Conservation (phyloP, 148 eudicot species). For the Dianthus caryophyllus region DNA sequence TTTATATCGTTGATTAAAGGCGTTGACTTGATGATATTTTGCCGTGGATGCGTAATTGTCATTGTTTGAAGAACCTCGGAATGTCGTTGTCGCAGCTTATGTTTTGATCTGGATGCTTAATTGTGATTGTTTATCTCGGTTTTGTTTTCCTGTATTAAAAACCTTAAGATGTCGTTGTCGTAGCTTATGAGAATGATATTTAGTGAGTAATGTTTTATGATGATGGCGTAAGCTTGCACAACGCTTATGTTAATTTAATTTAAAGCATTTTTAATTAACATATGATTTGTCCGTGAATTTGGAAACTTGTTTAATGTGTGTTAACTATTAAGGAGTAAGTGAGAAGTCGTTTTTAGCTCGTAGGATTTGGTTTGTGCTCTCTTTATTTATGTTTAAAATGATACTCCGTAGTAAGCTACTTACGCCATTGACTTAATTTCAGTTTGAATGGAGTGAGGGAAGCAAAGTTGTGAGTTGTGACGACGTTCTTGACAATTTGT, state of each 20-base stretch:
- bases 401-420: neutral
- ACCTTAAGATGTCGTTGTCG: neutral
- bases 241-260: neutral
- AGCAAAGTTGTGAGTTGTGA: neutral
- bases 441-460: too few species aligned
- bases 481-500: neutral
- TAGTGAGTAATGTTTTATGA: neutral
- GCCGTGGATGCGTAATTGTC: too few species aligned
- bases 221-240: neutral
- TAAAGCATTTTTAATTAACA: neutral
- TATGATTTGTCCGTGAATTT: neutral
- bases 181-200: neutral
- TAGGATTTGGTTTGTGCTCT: neutral
- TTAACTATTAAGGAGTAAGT: neutral
- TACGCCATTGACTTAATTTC: neutral
- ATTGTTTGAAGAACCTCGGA: too few species aligned
- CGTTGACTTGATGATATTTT: too few species aligned
- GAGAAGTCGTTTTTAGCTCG: neutral
- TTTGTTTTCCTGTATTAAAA: neutral
- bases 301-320: neutral
- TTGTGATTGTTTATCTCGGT: constrained; percentile 8
- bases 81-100: too few species aligned
- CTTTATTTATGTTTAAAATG: neutral
- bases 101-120: constrained; percentile 2
- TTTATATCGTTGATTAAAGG: neutral